phyloP scores from a whole-genome alignment of 116 monocot genomes.

The Cymodocea nodosa region DNA sequence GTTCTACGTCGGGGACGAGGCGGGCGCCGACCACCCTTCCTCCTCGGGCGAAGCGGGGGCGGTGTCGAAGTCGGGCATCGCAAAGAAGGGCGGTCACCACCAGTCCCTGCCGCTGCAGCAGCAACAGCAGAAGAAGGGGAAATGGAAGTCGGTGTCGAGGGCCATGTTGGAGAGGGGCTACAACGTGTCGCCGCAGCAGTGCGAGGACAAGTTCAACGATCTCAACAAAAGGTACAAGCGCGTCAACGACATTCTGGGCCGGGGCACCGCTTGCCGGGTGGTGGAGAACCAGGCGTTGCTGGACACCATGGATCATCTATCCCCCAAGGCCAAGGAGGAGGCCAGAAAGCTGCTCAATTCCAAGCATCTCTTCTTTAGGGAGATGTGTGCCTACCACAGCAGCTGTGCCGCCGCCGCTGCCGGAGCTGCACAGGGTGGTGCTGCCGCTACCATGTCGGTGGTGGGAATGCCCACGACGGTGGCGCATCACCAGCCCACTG shows the following conservation, averaged over 20 bases:
- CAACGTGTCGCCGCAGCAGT: constrained; percentile 64
- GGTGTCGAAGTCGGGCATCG: not conserved
- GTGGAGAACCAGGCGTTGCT: constrained; percentile 53
- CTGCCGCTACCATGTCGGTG: not conserved
- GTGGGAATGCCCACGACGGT: not conserved
- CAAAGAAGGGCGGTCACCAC: not conserved
- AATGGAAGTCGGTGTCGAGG: constrained; percentile 59
- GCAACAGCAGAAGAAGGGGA: constrained; percentile 43
- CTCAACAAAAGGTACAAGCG: constrained; percentile 69
- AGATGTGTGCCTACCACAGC: constrained; percentile 68
- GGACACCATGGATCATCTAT: constrained; percentile 35
- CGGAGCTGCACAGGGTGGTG: not conserved
- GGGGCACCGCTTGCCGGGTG: constrained; percentile 42
- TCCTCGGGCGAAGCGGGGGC: constrained; percentile 6
- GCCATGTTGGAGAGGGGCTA: constrained; percentile 36
- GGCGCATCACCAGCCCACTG: not conserved
- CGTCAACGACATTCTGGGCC: constrained; percentile 56
- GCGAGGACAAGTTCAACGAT: constrained; percentile 81
- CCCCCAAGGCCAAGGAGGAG: constrained; percentile 44
- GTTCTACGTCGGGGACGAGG: constrained; percentile 25
- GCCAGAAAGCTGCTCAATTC: constrained; percentile 50
- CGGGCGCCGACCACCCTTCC: not conserved
- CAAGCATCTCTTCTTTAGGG: constrained; percentile 59
- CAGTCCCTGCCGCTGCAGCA: not conserved
- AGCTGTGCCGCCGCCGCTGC: not conserved